These are phyloP conservation scores for Adenanthera pavonina DNA, from an alignment of 306 rosid genomes.

Conservation along the genomic window DNA sequence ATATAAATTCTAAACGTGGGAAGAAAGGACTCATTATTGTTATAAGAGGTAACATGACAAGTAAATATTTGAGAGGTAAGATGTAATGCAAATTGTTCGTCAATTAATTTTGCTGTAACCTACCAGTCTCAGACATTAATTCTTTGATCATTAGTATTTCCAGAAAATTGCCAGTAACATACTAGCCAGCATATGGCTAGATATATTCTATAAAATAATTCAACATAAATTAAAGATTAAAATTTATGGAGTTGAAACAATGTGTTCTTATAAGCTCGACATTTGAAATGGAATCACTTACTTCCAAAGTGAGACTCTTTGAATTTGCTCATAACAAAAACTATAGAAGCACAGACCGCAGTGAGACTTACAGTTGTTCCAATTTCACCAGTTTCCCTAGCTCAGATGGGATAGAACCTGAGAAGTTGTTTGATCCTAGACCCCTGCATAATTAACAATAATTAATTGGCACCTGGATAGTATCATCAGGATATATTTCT, in stretches of 20 bases:
- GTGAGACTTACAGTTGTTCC: slow-evolving; percentile 57
- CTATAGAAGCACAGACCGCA: not conserved
- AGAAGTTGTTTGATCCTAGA: slow-evolving; percentile 65
- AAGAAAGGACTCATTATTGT: not conserved
- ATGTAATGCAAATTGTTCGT: not conserved
- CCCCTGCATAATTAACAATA: slow-evolving; percentile 47
- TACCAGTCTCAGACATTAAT: not conserved
- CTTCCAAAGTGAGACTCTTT: not conserved
- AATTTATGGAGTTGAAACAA: too few species aligned
- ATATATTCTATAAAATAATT: not conserved
- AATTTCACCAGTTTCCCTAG: slow-evolving; percentile 65
- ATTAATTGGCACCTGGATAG: not conserved
- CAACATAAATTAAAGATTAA: not conserved
- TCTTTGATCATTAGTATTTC: not conserved
- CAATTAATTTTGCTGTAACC: not conserved
- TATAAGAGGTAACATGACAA: not conserved
- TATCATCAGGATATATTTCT: slow-evolving; percentile 4
- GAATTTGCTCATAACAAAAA: not conserved
- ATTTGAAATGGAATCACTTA: too few species aligned
- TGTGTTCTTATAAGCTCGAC: not conserved
- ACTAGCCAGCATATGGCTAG: not conserved
- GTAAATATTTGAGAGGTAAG: not conserved
- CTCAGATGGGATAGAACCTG: slow-evolving; percentile 78
- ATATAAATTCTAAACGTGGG: not conserved
- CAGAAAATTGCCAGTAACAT: not conserved